These are phyloP conservation scores for Leishmania braziliensis DNA, from an alignment of 208 protist species.

Conservation along the genomic window DNA sequence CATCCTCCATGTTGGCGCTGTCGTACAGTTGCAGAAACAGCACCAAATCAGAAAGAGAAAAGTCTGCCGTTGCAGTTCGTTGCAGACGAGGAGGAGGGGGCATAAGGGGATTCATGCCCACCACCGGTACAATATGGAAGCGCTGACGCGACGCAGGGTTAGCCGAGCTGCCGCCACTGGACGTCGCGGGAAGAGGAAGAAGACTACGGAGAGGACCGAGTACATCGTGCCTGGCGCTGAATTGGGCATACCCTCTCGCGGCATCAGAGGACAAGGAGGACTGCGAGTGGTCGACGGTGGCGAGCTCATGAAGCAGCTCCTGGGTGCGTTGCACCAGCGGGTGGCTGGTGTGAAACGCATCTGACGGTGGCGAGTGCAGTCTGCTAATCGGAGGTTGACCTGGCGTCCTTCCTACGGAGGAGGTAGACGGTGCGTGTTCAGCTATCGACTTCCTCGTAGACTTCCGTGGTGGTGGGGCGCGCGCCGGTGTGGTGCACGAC, in stretches of 20 bases:
- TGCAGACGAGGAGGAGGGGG: not conserved
- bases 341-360: not conserved
- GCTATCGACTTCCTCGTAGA: not conserved
- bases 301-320: constrained; percentile 9
- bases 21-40: constrained; percentile 65
- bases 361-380: not conserved
- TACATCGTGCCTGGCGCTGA: constrained; percentile 27
- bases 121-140: constrained; percentile 10
- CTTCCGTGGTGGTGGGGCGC: not conserved
- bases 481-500: not conserved
- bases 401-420: not conserved
- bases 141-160: not conserved
- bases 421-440: not conserved
- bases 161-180: not conserved
- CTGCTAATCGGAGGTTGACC: not conserved
- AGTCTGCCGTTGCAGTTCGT: not conserved
- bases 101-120: not conserved
- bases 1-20: constrained; percentile 56
- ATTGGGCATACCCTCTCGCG: constrained; percentile 8
- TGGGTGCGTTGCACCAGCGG: constrained; percentile 12
- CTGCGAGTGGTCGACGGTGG: not conserved
- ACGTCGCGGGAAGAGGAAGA: constrained; percentile 20
- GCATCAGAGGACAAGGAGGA: not conserved
- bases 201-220: constrained; percentile 29
- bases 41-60: constrained; percentile 49